phyloP scores from a whole-genome alignment of 805 yeast genomes.

The Saccharomycopsis schoenii region DNA sequence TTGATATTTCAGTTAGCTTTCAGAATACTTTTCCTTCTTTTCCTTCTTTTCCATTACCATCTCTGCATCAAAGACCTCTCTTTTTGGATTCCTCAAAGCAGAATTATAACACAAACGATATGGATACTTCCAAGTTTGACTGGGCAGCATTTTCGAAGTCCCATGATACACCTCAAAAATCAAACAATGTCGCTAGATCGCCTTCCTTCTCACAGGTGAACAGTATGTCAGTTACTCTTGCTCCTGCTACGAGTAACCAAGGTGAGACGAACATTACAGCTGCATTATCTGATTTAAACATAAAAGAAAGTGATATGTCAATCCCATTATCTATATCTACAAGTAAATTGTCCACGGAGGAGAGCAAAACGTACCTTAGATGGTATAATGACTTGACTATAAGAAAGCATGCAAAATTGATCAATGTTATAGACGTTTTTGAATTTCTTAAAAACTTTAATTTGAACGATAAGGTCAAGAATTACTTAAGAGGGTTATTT shows the following conservation, averaged over 20 bases:
- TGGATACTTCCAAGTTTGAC: conserved; percentile 17
- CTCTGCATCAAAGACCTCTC: too few species aligned
- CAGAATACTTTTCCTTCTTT: too few species aligned
- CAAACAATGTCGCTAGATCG: not conserved
- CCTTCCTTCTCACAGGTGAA: not conserved
- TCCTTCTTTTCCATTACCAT: too few species aligned
- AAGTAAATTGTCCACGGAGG: conserved; percentile 64
- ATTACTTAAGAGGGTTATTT: conserved; percentile 42
- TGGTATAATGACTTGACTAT: conserved; percentile 87
- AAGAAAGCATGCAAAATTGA: conserved; percentile 55
- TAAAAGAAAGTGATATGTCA: not conserved
- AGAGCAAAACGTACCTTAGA: conserved; percentile 74
- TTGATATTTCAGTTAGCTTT: too few species aligned
- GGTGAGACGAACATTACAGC: not conserved
- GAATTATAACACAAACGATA: not conserved
- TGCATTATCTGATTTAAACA: not conserved
- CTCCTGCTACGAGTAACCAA: not conserved
- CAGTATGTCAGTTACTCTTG: not conserved
- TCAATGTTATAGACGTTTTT: conserved; percentile 70
- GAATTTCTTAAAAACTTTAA: conserved; percentile 70
- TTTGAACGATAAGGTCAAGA: conserved; percentile 41
- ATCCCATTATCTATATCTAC: conserved; percentile 58
- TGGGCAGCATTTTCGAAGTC: conserved; percentile 17
- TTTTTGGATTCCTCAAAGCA: not conserved
- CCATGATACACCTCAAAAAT: conserved; percentile 7